Evolutionary conservation across 202 grass and related monocot species (phyloP).

Genomic region (Miscanthus sacchariflorus): DNA sequence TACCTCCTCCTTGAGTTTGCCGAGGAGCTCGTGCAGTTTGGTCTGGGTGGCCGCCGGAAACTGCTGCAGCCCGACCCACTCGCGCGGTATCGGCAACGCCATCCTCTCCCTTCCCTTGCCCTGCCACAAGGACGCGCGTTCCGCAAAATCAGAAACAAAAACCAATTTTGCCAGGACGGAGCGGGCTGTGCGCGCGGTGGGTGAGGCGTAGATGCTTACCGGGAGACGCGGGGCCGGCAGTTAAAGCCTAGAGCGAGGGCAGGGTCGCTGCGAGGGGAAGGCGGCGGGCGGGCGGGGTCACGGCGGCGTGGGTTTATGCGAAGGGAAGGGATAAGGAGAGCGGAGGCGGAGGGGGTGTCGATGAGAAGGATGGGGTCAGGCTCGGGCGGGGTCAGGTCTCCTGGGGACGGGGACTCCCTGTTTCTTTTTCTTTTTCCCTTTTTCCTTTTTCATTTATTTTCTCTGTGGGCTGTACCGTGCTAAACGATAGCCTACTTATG

Average conservation of each 20-base stretch:
- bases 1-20: slow-evolving; percentile 86
- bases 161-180: slow-evolving; percentile 25
- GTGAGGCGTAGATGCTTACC: slow-evolving; percentile 37
- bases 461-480: neutral
- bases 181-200: slow-evolving; percentile 3
- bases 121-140: slow-evolving; percentile 1
- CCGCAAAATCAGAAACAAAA: slow-evolving; percentile 36
- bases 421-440: neutral
- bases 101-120: slow-evolving; percentile 34
- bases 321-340: slow-evolving; percentile 52
- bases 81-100: slow-evolving; percentile 64
- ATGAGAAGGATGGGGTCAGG: neutral
- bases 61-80: slow-evolving; percentile 71
- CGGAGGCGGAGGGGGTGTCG: neutral
- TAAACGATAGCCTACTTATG: neutral
- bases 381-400: too few species aligned
- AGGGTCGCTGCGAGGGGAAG: slow-evolving; percentile 8
- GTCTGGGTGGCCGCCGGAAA: slow-evolving; percentile 78
- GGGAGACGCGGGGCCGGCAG: slow-evolving; percentile 14
- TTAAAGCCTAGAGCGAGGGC: slow-evolving; percentile 46
- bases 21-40: slow-evolving; percentile 78
- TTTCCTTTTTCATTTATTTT: neutral
- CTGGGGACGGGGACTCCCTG: neutral
- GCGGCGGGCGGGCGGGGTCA: neutral
- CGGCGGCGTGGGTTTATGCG: slow-evolving; percentile 44